A percentile compares a stretch with the other conserved stretches of the same genome.
Conservation (phyloP, 345 rosid genomes). For the Dovyalis caffra region DNA sequence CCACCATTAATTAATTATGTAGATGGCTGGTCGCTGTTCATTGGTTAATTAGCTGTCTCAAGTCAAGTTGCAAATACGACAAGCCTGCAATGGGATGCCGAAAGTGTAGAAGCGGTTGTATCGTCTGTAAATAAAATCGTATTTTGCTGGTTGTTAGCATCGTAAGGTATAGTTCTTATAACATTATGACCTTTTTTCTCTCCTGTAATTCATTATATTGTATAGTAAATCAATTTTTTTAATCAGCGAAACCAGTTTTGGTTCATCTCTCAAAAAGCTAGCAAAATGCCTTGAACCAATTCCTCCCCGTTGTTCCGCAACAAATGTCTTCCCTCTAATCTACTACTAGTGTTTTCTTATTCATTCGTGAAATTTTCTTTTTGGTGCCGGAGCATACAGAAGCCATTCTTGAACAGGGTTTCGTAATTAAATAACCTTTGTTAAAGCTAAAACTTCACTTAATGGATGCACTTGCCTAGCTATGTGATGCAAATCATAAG, state of each 20-base stretch:
- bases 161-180: constrained; percentile 26
- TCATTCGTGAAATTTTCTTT: too few species aligned
- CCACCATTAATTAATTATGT: constrained; percentile 13
- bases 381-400: too few species aligned
- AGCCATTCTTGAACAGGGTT: too few species aligned
- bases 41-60: constrained; percentile 9
- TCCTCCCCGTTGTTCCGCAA: not conserved
- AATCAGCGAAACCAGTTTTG: constrained; percentile 22
- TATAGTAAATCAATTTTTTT: constrained; percentile 46
- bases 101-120: constrained; percentile 25
- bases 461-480: not conserved
- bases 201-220: constrained; percentile 25
- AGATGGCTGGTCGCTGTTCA: not conserved
- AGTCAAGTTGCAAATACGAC: constrained; percentile 10
- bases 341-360: not conserved
- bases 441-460: not conserved
- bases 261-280: not conserved
- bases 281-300: not conserved
- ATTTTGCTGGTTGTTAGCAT: constrained; percentile 19
- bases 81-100: constrained; percentile 17
- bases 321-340: not conserved
- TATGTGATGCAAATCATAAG: not conserved
- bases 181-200: constrained; percentile 21
- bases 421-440: too few species aligned
- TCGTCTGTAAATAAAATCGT: constrained; percentile 34